Base-by-base conservation (phyloP, 2,329 filamentous ascomycete genomes). In the Chaetomium olivaceum region DNA sequence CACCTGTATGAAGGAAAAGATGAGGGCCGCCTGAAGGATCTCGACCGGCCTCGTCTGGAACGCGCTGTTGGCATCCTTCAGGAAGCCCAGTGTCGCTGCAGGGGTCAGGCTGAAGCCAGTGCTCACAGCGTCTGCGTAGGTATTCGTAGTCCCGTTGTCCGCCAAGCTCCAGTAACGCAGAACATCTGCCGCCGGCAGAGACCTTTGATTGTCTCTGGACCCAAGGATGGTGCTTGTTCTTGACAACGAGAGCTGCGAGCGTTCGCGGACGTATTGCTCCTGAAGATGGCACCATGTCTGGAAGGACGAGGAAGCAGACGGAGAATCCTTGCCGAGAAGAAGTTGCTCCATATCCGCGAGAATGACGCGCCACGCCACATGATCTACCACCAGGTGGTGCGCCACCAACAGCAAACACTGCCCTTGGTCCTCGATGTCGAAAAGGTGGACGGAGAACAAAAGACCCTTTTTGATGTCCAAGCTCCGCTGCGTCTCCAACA, bases 351-450 rank as follows among this genome's bases (percentile, higher is more conserved):
- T 27, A n/a, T 56, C 52, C 27, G 11, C 21, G 16, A 56, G 29
- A n/a, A 56, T 31, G 52, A 56, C 25, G 27, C 52, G 14, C 52
- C 52, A 56, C 9, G 52, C 23, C 52, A 56, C 52, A 33, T 27
- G 27, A 21, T 56, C 52, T 19, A 56, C 52, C 27, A 33, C 27
- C 52, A 56, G 52, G 29, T 56, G 52, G 29, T 56, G 52, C 21
- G 27, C 52, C 14, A n/a, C 27, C 27, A 56, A 51, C 48, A 51
- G n/a, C 48, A 51, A 51, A 25, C 48, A 51, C 48, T 51, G 48
- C 48, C 48, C 21, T 51, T 51, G 48, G 48, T 51, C 21, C 48
- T 51, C 48, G 21, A 51, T 51, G 21, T 51, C 16, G 29, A 56
- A 56, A 9, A 56, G 16, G 52, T 36, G 25, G 51, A 54, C 51